A percentile compares a stretch with the other conserved stretches of the same genome.
These are phyloP conservation scores for Fusarium redolens DNA, from an alignment of 2,329 filamentous ascomycete genomes.

Conservation along the genomic window DNA sequence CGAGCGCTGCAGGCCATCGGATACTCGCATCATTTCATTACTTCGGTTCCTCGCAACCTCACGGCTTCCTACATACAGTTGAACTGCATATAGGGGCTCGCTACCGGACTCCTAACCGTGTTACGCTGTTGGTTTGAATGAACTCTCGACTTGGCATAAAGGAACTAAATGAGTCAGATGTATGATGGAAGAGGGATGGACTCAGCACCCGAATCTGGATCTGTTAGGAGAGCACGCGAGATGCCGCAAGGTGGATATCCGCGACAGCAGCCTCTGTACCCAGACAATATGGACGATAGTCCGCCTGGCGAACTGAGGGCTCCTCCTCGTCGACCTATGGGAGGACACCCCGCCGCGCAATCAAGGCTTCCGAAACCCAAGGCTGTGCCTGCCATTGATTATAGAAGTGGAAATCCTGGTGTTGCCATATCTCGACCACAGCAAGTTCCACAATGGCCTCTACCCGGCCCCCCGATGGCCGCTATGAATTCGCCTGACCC, in stretches of 20 bases:
- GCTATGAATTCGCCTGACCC: slow-evolving; percentile 47
- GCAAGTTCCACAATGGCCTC: slow-evolving; percentile 66
- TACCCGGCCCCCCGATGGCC: slow-evolving; percentile 55
- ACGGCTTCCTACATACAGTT: slow-evolving; percentile 41
- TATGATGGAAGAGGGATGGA: slow-evolving; percentile 68
- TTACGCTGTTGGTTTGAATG: slow-evolving; percentile 34
- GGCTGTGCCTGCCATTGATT: slow-evolving; percentile 32
- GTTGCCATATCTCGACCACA: slow-evolving; percentile 65
- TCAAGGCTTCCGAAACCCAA: slow-evolving; percentile 32
- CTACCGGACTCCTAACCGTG: slow-evolving; percentile 19
- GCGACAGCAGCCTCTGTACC: slow-evolving; percentile 38
- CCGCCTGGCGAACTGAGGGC: slow-evolving; percentile 40
- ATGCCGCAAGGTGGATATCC: slow-evolving; percentile 57
- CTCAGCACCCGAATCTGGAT: slow-evolving; percentile 58
- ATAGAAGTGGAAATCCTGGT: slow-evolving; percentile 41
- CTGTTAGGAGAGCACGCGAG: slow-evolving; percentile 67
- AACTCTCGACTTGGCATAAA: slow-evolving; percentile 37
- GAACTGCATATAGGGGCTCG: slow-evolving; percentile 34
- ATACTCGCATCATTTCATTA: slow-evolving; percentile 23
- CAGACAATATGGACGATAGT: slow-evolving; percentile 46
- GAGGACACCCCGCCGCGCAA: slow-evolving; percentile 27
- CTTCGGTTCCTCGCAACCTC: slow-evolving; percentile 21
- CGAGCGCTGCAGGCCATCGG: slow-evolving; percentile 31
- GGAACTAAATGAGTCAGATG: slow-evolving; percentile 64
- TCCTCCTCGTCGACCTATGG: slow-evolving; percentile 46